These are phyloP conservation scores for Solanum megistacrolobum DNA, from an alignment of 257 asterid species.

Conservation along the genomic window DNA sequence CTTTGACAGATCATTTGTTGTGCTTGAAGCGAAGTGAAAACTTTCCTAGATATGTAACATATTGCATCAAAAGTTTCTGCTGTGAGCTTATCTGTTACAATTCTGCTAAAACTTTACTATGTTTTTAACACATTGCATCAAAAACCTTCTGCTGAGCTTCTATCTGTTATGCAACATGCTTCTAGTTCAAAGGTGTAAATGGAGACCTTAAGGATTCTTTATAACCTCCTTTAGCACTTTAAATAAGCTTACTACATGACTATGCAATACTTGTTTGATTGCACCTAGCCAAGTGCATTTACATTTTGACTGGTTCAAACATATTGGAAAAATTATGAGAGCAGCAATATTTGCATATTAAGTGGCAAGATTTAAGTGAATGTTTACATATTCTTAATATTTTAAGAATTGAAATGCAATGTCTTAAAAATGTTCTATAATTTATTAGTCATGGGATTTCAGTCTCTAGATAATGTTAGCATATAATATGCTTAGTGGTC, in stretches of 20 bases:
- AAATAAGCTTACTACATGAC: background rate
- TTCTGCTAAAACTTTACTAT: background rate
- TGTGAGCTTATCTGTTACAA: background rate
- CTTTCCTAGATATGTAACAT: background rate
- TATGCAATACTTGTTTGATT: background rate
- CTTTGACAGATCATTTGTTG: background rate
- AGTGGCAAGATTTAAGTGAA: background rate
- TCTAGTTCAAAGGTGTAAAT: background rate
- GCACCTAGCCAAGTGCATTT: background rate
- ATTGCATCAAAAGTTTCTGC: background rate
- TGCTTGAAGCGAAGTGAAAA: background rate
- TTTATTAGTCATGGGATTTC: background rate
- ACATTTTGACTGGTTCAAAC: background rate
- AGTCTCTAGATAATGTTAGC: background rate
- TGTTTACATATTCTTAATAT: background rate
- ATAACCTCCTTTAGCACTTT: background rate
- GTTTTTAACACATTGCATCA: background rate
- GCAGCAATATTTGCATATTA: background rate
- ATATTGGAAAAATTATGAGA: background rate
- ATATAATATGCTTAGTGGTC: conserved; percentile 1
- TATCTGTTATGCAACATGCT: background rate
- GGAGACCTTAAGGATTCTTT: background rate
- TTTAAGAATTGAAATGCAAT: background rate
- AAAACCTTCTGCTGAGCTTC: background rate
- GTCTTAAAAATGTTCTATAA: background rate